Conservation (phyloP, 495 filamentous ascomycete genomes). For the Neurospora terricola region DNA sequence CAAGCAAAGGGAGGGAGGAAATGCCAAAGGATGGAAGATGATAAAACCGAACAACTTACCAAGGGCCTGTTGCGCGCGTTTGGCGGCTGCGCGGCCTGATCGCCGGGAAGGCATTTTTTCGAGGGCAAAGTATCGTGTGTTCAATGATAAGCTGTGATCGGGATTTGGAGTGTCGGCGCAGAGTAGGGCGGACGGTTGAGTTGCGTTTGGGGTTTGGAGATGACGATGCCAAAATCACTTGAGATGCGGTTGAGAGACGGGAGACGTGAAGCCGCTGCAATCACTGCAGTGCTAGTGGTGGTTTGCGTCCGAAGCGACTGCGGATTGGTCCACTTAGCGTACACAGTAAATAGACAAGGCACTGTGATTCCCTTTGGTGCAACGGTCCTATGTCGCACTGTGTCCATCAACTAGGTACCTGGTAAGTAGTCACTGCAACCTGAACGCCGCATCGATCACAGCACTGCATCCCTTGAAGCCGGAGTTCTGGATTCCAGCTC, state of each 20-base stretch:
- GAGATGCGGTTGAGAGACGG: background rate
- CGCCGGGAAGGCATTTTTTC: constrained; percentile 20
- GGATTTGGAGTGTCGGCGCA: background rate
- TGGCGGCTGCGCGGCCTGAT: constrained; percentile 23
- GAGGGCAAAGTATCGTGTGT: background rate
- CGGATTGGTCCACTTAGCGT: background rate
- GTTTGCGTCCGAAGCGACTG: background rate
- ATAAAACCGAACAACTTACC: constrained; percentile 11
- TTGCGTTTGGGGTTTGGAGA: background rate
- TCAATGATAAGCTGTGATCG: background rate
- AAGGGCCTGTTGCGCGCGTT: constrained; percentile 23
- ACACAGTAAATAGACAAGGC: background rate
- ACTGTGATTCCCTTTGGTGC: background rate
- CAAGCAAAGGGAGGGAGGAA: background rate
- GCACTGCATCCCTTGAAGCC: background rate
- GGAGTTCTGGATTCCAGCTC: background rate
- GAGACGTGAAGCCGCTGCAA: background rate
- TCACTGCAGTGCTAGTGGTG: background rate
- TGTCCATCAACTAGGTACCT: background rate
- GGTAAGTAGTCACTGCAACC: background rate
- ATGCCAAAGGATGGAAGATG: background rate
- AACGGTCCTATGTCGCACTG: background rate
- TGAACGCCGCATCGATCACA: background rate
- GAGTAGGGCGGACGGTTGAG: background rate
- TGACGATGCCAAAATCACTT: background rate